phyloP scores from a whole-genome alignment of 208 protist species.

The Acanthamoeba sp. region DNA sequence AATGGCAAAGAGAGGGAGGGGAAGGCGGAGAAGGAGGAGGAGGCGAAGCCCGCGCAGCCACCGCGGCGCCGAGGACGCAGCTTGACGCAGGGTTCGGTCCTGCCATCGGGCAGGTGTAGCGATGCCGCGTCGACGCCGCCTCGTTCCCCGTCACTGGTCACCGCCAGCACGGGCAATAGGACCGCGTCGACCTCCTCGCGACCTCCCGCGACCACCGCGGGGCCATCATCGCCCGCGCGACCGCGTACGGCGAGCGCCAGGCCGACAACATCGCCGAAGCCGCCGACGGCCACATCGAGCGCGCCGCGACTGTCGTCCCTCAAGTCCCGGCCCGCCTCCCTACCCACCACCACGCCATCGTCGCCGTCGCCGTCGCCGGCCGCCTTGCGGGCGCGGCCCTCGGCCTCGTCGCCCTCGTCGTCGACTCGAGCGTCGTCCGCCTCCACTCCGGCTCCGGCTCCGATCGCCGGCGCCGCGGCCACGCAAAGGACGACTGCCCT shows the following conservation, averaged over 20 bases:
- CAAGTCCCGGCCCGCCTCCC: not conserved
- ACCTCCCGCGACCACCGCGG: no score
- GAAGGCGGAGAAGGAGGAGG: no score
- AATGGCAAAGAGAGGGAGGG: not conserved
- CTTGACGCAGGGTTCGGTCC: not conserved
- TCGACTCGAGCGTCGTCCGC: not conserved
- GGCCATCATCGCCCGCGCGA: not conserved
- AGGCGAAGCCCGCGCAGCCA: not conserved
- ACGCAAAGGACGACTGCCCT: not conserved
- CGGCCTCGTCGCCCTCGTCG: not conserved
- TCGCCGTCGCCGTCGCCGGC: no score
- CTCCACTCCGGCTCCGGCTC: no score
- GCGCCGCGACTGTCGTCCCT: not conserved
- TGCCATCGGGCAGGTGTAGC: not conserved
- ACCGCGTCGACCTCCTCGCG: no score
- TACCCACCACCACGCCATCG: not conserved
- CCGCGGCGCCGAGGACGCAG: not conserved
- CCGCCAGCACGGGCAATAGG: not conserved
- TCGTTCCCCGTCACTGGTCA: not conserved
- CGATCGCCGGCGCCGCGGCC: no score
- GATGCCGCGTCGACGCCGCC: not conserved
- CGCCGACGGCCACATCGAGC: not conserved
- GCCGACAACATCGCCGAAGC: not conserved
- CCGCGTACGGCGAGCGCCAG: not conserved
- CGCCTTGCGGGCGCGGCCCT: not conserved